phyloP scores from a whole-genome alignment of 2,329 filamentous ascomycete genomes.

The Colletotrichum chrysophilum region DNA sequence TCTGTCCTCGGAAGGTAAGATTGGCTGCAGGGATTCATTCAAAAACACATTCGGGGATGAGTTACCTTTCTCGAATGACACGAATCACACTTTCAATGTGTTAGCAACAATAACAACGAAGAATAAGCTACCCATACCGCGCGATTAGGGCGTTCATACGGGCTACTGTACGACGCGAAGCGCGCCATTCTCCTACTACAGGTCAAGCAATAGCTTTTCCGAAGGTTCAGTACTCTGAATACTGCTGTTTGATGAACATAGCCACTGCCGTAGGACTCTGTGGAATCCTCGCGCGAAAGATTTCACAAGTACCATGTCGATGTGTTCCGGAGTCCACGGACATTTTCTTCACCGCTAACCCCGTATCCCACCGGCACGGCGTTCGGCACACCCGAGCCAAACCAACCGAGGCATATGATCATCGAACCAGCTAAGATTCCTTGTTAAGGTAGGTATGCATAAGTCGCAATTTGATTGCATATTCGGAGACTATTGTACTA shows the following conservation, averaged over 20 bases:
- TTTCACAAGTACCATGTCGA: background rate
- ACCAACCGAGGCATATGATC: background rate
- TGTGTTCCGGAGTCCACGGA: background rate
- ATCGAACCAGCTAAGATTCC: background rate
- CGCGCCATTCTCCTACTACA: background rate
- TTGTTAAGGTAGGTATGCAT: background rate
- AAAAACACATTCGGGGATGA: rapidly evolving
- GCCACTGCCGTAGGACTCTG: rapidly evolving
- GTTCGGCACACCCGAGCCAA: background rate
- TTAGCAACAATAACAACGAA: no score
- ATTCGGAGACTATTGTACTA: background rate
- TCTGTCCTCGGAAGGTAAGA: background rate
- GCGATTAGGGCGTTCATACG: background rate
- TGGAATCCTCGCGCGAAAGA: background rate
- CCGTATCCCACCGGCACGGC: background rate
- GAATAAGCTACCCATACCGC: background rate
- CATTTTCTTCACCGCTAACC: background rate
- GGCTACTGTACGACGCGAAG: background rate
- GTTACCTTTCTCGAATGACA: background rate
- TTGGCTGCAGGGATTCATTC: background rate
- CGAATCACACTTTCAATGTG: background rate
- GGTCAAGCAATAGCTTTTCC: background rate
- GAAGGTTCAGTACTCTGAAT: background rate
- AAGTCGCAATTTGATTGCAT: background rate
- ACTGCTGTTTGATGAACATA: rapidly evolving